Evolutionary conservation across 2,329 filamentous ascomycete species (phyloP).

Genomic region (Neocatenulostroma microsporum): DNA sequence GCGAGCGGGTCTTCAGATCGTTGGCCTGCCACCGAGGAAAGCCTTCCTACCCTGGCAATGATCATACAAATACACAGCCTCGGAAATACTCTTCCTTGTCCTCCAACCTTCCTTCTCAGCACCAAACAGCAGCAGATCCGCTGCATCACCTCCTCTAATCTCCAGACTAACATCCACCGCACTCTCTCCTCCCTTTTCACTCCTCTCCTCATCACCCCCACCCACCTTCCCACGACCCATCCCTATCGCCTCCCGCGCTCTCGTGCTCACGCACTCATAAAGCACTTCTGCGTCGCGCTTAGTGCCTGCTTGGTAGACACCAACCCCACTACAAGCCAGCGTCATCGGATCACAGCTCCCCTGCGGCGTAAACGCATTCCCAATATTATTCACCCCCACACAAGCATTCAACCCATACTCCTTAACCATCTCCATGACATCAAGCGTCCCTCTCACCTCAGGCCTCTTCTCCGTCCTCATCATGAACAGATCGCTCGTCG

Average conservation of each 20-base stretch:
- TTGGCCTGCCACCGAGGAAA: background rate
- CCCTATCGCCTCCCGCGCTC: slow-evolving; percentile 27
- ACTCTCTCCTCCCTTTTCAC: slow-evolving; percentile 4
- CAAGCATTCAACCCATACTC: slow-evolving; percentile 52
- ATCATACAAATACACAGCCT: slow-evolving; percentile 40
- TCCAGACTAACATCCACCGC: slow-evolving; percentile 21
- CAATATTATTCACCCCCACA: slow-evolving; percentile 63
- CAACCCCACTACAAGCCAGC: slow-evolving; percentile 56
- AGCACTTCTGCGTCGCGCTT: slow-evolving; percentile 51
- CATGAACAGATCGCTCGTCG: slow-evolving; percentile 66
- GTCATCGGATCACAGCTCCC: slow-evolving; percentile 59
- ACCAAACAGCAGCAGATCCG: slow-evolving; percentile 39
- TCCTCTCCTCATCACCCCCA: slow-evolving; percentile 34
- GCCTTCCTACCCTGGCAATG: slow-evolving; percentile 26
- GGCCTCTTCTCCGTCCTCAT: slow-evolving; percentile 42
- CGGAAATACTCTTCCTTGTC: slow-evolving; percentile 34
- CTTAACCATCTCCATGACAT: slow-evolving; percentile 53
- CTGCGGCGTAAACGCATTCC: slow-evolving; percentile 66
- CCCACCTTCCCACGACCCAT: slow-evolving; percentile 33
- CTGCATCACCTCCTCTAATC: slow-evolving; percentile 30
- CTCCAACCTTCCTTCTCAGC: slow-evolving; percentile 32
- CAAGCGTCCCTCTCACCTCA: slow-evolving; percentile 51
- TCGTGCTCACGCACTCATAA: slow-evolving; percentile 40
- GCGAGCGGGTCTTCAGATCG: too few relatives aligned
- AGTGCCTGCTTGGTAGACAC: slow-evolving; percentile 60